These are phyloP conservation scores for Xylaria sp. DNA, from an alignment of 2,329 filamentous ascomycete species.

Conservation along the genomic window DNA sequence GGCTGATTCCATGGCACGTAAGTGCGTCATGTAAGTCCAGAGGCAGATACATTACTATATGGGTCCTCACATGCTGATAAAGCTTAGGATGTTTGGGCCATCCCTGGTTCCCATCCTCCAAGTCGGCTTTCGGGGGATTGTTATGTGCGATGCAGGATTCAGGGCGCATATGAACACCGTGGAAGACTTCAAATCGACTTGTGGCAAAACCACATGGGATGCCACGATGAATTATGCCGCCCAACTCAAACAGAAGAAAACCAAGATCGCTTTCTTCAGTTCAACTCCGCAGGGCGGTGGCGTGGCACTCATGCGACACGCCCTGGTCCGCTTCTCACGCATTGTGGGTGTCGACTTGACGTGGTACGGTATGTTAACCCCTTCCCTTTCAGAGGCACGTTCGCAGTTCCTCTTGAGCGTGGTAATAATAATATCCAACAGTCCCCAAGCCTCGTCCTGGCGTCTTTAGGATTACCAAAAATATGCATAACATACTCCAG, in stretches of 20 bases:
- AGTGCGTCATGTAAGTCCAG: conserved; percentile 68
- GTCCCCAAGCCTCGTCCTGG: conserved; percentile 80
- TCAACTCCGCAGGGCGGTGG: conserved; percentile 81
- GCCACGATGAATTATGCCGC: conserved; percentile 65
- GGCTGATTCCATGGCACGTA: conserved; percentile 79
- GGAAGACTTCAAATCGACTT: conserved; percentile 63
- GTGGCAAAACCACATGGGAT: conserved; percentile 64
- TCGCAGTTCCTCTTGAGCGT: background rate
- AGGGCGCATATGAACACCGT: conserved; percentile 61
- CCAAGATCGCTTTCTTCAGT: conserved; percentile 78
- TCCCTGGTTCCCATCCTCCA: conserved; percentile 69
- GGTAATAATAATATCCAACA: conserved; percentile 27
- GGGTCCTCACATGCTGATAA: conserved; percentile 13
- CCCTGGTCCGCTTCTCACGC: conserved; percentile 71
- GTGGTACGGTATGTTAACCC: conserved; percentile 63
- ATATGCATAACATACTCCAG: conserved; percentile 86
- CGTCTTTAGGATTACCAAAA: conserved; percentile 83
- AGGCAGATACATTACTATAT: conserved; percentile 8
- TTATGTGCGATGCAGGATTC: conserved; percentile 71
- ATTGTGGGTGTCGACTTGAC: conserved; percentile 68
- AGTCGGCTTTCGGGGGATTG: conserved; percentile 67
- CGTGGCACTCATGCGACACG: conserved; percentile 81
- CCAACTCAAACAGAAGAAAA: conserved; percentile 63
- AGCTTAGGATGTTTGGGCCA: conserved; percentile 68
- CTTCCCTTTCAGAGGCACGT: background rate